Conservation (phyloP, 148 eudicot species). For the Nepenthes mirabilis region DNA sequence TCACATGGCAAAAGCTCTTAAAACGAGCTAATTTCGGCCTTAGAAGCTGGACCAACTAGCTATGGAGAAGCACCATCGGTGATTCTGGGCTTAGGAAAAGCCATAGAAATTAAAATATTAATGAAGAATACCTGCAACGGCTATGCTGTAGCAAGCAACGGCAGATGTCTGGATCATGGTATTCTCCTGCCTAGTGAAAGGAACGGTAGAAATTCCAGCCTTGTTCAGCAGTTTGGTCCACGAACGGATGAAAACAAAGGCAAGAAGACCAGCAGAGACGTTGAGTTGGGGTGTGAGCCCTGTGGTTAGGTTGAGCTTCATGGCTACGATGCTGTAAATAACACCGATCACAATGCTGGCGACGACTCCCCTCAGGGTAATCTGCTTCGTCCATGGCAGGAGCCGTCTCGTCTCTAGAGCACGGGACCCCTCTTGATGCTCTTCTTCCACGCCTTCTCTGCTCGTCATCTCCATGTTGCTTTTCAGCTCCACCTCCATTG, state of each 20-base stretch:
- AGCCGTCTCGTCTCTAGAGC: constrained; percentile 8
- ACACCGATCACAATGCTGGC: constrained; percentile 48
- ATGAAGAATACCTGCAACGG: constrained; percentile 44
- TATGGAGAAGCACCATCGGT: background rate
- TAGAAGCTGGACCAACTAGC: background rate
- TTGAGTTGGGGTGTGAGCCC: constrained; percentile 71
- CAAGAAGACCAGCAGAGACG: constrained; percentile 76
- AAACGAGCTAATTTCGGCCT: too few relatives aligned
- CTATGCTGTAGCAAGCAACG: constrained; percentile 79
- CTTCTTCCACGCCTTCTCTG: too few relatives aligned
- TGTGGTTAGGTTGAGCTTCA: constrained; percentile 66
- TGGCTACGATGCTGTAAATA: constrained; percentile 55
- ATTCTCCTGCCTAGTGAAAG: constrained; percentile 79
- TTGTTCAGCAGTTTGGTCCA: constrained; percentile 44
- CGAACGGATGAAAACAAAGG: constrained; percentile 44
- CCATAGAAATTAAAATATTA: background rate
- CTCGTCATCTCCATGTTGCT: too few relatives aligned
- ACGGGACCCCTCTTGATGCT: too few relatives aligned
- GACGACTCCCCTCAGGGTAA: constrained; percentile 48
- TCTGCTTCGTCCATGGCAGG: constrained; percentile 67
- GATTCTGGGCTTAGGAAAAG: background rate
- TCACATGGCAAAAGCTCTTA: too few relatives aligned
- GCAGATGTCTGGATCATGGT: constrained; percentile 82
- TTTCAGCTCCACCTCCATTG: too few relatives aligned
- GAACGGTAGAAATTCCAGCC: constrained; percentile 33